Evolutionary conservation across 306 rosid species (phyloP), one percentile per base, ranked within the genome.

Genomic region (Sicyos edulis): DNA sequence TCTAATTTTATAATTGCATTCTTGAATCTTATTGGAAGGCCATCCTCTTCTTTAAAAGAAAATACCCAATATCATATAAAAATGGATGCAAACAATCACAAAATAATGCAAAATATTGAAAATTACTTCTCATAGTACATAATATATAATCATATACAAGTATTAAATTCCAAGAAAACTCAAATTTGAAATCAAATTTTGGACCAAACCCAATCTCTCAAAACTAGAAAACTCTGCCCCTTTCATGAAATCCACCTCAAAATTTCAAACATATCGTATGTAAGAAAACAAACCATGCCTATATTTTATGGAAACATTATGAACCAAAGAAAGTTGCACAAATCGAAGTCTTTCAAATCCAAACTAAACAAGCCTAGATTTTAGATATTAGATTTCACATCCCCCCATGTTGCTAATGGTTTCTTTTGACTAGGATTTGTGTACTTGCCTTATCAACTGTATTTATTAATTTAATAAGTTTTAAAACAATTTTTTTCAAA

Each of bases 281-380:
- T 6, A 12, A 59, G 2, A 54, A 54, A 56, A 14, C 4, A 21
- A 7, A 47, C 0, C 0, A 54, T 29, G 8, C 45, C 47, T 32
- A 61, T 61, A 61, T 61, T 61, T 61, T 61, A 61, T 61, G 67
- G 16, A 53, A 53, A 4, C 19, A 16, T n/a, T n/a, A n/a, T n/a
- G n/a, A n/a, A n/a, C n/a, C n/a, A n/a, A n/a, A 53, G 3, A 26
- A n/a, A 15, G 37, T 50, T 6, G 5, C 0, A 0, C 1, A 7
- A 26, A 1, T 26, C 5, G 0, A 59, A 24, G 44, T n/a, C 11
- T 14, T 59, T 59, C 65, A 59, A 59, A 60, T 60, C 40, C n/a
- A 44, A 60, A 7, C 44, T 29, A 29, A 60, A 15, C 44, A 14
- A 29, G 37, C 20, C 63, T 58, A 22, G 5, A 60, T 60, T 7